phyloP scores from a whole-genome alignment of 225 moss, liverwort and hornwort genomes.

The Polytrichum commune region DNA sequence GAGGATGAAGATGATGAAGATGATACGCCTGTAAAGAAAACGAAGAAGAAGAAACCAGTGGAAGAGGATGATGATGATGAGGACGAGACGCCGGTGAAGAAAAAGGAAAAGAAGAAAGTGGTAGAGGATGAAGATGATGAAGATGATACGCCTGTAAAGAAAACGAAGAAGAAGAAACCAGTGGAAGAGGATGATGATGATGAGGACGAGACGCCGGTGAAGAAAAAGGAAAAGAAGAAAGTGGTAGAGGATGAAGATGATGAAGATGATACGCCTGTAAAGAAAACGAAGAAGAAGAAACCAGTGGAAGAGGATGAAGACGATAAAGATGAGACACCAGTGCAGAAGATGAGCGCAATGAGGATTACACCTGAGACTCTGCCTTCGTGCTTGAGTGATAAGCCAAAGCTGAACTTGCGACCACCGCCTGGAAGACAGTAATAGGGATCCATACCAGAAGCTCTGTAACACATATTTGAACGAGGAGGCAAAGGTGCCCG shows the following conservation, averaged over 20 bases:
- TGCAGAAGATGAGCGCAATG: neutral
- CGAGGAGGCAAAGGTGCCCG: too few species aligned
- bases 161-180: conserved; percentile 1
- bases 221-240: conserved; percentile 6
- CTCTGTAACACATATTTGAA: too few species aligned
- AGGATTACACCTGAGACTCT: neutral
- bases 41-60: neutral
- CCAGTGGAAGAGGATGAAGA: neutral
- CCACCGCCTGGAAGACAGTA: conserved; percentile 1
- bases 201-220: conserved; percentile 1
- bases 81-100: neutral
- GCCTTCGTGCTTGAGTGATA: neutral
- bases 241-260: neutral
- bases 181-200: neutral
- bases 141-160: neutral
- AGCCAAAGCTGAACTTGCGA: neutral
- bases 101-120: neutral
- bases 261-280: conserved; percentile 3
- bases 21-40: conserved; percentile 4
- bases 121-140: neutral
- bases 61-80: conserved; percentile 3
- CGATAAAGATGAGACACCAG: conserved; percentile 1
- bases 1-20: conserved; percentile 2
- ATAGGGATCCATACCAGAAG: neutral
- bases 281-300: conserved; percentile 6